Evolutionary conservation across 2,329 filamentous ascomycete genomes (phyloP).

Genomic region (Fusarium torreyae): DNA sequence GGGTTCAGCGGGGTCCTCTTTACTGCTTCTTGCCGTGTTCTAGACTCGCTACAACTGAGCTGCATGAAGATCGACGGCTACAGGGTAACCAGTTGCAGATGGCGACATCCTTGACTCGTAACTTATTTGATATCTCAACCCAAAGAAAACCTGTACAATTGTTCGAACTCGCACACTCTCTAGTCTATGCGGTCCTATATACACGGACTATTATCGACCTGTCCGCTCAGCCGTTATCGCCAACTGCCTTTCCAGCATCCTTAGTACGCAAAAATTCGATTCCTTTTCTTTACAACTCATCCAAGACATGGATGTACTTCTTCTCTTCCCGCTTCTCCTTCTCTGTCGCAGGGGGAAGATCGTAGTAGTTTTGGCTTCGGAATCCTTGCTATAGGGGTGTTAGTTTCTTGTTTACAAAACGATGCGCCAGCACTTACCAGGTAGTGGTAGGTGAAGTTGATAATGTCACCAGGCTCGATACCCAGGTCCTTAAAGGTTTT

Average conservation of each 20-base stretch:
- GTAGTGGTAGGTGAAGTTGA: slow-evolving; percentile 92
- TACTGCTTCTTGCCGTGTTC: slow-evolving; percentile 14
- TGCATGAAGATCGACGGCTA: slow-evolving; percentile 2
- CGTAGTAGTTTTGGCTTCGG: slow-evolving; percentile 89
- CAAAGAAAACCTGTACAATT: slow-evolving; percentile 53
- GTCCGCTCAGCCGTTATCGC: slow-evolving; percentile 37
- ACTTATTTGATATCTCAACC: slow-evolving; percentile 31
- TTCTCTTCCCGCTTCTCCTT: slow-evolving; percentile 94
- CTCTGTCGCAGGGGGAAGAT: slow-evolving; percentile 94
- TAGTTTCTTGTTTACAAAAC: not conserved
- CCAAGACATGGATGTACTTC: slow-evolving; percentile 95
- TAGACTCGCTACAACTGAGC: slow-evolving; percentile 6
- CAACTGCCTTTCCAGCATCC: slow-evolving; percentile 38
- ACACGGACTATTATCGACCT: slow-evolving; percentile 47
- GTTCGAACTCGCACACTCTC: slow-evolving; percentile 49
- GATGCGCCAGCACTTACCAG: slow-evolving; percentile 73
- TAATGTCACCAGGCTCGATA: slow-evolving; percentile 90
- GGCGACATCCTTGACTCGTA: not conserved
- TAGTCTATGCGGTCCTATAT: slow-evolving; percentile 54
- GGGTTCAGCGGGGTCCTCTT: slow-evolving; percentile 38
- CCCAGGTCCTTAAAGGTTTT: slow-evolving; percentile 97
- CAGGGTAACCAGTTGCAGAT: slow-evolving; percentile 33
- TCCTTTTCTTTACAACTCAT: slow-evolving; percentile 77
- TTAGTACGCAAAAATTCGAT: slow-evolving; percentile 27
- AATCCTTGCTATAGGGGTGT: slow-evolving; percentile 79